Base-by-base conservation (phyloP, 2,329 filamentous ascomycete species). In the Phialophora chinensis region DNA sequence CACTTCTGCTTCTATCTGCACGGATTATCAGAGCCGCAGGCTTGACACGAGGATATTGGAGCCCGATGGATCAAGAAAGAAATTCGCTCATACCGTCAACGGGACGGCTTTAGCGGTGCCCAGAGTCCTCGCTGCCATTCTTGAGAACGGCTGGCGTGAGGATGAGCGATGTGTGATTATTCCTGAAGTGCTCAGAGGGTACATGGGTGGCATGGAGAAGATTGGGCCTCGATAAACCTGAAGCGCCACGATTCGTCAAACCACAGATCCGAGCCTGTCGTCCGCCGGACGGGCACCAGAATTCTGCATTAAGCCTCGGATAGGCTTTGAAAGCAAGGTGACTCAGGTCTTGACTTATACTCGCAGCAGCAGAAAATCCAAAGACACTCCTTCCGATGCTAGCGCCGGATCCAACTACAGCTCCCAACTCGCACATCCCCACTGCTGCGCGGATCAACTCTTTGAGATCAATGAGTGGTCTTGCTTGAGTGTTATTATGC, bases 51-150 rank as follows among this genome's bases (percentile, higher is more conserved):
- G 90, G 49, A 82, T 91, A 54, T 88, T 89, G 69, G 81, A 79
- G 60, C 38, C 55, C 25, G 77, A 77, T 68, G 80, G 81, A 4
- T 74, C 80, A n/a, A 87, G 85, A 75, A 79, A 90, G 49, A 83
- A 84, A 1, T 98, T 92, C 77, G 92, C 93, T 14, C 92, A 91
- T 81, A 99, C 95, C 0, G 84, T 96, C 44, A 99, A 99, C 76
- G 96, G 94, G 0, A 99, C 95, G 1, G 95, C 94, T 0, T 83
- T 98, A 73, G 95, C 95, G 0, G 90, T 98, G 44, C 95, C 95
- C 3, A 85, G 95, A 60, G 91, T 99, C 12, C 77, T 99, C 66
- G 93, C 95, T 27, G 93, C 93, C 5, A 84, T 99, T 59, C 76
- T 99, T 70, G 95, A 99, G 82, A 92, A 93, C 74, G 90, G 92